Percentiles rank a stretch among this genome's conserved stretches.
Conservation (phyloP, 768 basidiomycete species). For the Termitomyces sp. region DNA sequence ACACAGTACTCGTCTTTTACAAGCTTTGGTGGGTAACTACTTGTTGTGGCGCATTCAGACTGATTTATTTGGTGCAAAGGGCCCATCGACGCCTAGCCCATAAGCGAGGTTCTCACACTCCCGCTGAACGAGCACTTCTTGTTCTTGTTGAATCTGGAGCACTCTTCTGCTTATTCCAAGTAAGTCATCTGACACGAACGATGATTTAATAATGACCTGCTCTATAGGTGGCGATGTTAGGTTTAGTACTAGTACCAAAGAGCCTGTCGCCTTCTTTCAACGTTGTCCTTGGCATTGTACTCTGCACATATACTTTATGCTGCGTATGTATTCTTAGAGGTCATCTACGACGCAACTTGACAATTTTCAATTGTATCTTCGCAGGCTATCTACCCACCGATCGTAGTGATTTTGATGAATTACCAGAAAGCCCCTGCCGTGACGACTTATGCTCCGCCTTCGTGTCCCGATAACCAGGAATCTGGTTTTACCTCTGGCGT, state of each 20-base stretch:
- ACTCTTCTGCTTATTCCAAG: background rate
- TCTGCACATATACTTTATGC: slow-evolving; percentile 4
- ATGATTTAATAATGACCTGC: background rate
- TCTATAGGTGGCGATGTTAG: background rate
- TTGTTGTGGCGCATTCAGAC: background rate
- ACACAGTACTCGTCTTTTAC: background rate
- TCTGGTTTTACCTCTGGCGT: too few species aligned
- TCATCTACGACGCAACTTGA: too few species aligned
- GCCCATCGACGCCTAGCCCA: background rate
- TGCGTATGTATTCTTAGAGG: background rate
- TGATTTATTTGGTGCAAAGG: background rate
- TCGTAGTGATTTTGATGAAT: background rate
- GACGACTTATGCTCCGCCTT: background rate
- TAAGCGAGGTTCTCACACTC: background rate
- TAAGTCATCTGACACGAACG: background rate
- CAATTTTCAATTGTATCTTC: background rate
- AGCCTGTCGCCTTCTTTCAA: background rate
- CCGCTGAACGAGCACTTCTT: background rate
- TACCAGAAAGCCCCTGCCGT: background rate
- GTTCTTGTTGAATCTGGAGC: background rate
- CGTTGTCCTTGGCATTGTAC: background rate
- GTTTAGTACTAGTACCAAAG: background rate
- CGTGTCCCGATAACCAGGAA: too few species aligned
- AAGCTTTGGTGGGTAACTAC: background rate
- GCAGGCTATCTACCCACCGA: background rate